Conservation (phyloP, 495 filamentous ascomycete species). For the Xylaria palmicola region DNA sequence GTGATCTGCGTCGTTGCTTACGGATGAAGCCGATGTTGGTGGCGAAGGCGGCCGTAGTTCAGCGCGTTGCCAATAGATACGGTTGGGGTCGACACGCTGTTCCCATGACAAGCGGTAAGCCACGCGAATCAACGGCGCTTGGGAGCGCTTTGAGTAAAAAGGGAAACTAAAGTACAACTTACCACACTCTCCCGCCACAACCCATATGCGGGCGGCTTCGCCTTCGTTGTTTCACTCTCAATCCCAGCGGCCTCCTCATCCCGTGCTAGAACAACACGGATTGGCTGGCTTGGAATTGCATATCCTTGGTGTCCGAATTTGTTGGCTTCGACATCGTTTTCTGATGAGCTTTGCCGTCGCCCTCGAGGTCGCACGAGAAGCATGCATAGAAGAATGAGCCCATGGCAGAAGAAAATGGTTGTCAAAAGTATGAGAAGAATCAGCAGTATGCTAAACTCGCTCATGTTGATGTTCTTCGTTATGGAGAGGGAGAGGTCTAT, state of each 20-base stretch:
- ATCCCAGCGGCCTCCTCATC: slow-evolving; percentile 61
- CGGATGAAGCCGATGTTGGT: neutral
- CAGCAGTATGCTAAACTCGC: slow-evolving; percentile 71
- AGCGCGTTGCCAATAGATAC: slow-evolving; percentile 75
- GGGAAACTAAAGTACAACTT: slow-evolving; percentile 37
- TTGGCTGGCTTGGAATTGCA: slow-evolving; percentile 60
- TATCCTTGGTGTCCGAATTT: slow-evolving; percentile 30
- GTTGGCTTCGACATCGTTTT: neutral
- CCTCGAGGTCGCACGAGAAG: slow-evolving; percentile 45
- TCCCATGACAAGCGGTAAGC: slow-evolving; percentile 12
- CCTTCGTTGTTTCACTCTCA: slow-evolving; percentile 51
- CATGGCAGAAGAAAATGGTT: slow-evolving; percentile 78
- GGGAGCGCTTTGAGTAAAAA: neutral
- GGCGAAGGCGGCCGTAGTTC: slow-evolving; percentile 19
- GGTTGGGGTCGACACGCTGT: slow-evolving; percentile 73
- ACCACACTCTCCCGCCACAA: slow-evolving; percentile 81
- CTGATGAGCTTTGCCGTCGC: slow-evolving; percentile 27
- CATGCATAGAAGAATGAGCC: slow-evolving; percentile 70
- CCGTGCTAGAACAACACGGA: slow-evolving; percentile 59
- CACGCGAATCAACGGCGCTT: too few species aligned
- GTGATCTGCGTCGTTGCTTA: slow-evolving; percentile 26
- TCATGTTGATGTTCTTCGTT: slow-evolving; percentile 52
- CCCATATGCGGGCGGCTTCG: slow-evolving; percentile 84
- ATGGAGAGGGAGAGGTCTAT: slow-evolving; percentile 69
- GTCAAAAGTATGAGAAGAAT: slow-evolving; percentile 71